Evolutionary conservation across 2,329 filamentous ascomycete genomes (phyloP), one percentile per base, ranked within the genome.

Genomic region (Trichoderma sp.): DNA sequence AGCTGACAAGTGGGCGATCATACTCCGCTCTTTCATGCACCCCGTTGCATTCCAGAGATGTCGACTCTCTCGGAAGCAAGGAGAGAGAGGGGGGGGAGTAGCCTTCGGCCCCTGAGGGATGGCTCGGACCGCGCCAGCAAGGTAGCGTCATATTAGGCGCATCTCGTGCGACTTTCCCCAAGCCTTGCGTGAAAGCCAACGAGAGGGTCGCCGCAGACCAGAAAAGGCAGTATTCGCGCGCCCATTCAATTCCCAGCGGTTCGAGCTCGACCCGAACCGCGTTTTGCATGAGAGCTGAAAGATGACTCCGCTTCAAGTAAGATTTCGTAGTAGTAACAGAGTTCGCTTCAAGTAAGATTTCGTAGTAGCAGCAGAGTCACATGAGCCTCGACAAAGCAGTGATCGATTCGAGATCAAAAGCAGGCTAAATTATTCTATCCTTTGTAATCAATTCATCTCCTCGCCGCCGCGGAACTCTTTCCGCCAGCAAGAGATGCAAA

Each of bases 1-100:
- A 62, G 39, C 67, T 62, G 28, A 47, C 57, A 70, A 62, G 57
- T 30, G 57, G 67, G 57, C 57, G 57, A 70, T 70, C 67, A 51
- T 36, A 15, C 67, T 70, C 57, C 67, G 67, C 67, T 61, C 57
- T 53, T 36, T 34, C 18, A 61, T 51, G 56, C 57, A 70, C 67
- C 28, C 67, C 57, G 21, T 60, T 34, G 24, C 57, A 34, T 60
- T 24, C 18, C 18, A 34, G 30, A 60, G 30, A 60, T 60, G 30
- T 60, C 21, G 57, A 32, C 6, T 34, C 57, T 60, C 57, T 60
- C 30, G 30, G 11, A 51, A 36, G 32, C 28, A 34, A 61, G 28
- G 56, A 61, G n/a, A 61, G n/a, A 32, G 36, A 12, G 2, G 28
- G 2, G 6, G 36, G 28, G 56, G 8, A 5, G 5, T 12, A 34